Evolutionary conservation across 2,329 filamentous ascomycete genomes (phyloP), one percentile per base, ranked within the genome.

Genomic region (Sarocladium kiliense): DNA sequence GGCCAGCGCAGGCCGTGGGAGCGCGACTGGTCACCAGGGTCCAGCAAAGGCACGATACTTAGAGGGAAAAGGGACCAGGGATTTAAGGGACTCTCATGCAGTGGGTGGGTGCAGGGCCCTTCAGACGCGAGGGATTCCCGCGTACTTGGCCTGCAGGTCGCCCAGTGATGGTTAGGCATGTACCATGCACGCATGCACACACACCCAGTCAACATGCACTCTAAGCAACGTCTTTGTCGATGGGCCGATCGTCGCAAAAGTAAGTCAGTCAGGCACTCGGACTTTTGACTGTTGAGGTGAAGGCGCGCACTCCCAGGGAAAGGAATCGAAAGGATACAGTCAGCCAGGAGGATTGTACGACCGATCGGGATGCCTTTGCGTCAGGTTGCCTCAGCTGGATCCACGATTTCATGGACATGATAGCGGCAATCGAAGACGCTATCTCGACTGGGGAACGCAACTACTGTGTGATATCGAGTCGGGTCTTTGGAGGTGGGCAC

Each of bases 1-100:
- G 27, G 30, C 10, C 30, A 23, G 18, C 21, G 25, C 12, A 16
- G 5, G 47, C 27, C 47, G 47, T 51, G 47, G 47, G 11, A 51
- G 27, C 18, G 47, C 47, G 47, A 49, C 5, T 49, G 44, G 44
- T 49, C 44, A 49, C 44, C 44, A 49, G 44, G 25, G 44, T 49
- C 44, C 44, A 49, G 44, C n/a, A n/a, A 39, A 44, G 39, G 39
- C 39, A 44, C 39, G 39, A 23, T 10, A 21, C 12, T 10, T 9
- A 18, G 39, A 16, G 16, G 44, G 12, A 27, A 16, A n/a, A 27
- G 19, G 12, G 44, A 18, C 6, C 18, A 27, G 44, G 44, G 16
- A 3, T 30, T 47, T 27, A 21, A 47, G 44, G 44, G 44, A 47
- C 44, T 47, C 21, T 3, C n/a, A 3, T 7, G 27, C 44, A 21